phyloP scores from a whole-genome alignment of 2,329 filamentous ascomycete genomes.

The Teratosphaeria destructans region DNA sequence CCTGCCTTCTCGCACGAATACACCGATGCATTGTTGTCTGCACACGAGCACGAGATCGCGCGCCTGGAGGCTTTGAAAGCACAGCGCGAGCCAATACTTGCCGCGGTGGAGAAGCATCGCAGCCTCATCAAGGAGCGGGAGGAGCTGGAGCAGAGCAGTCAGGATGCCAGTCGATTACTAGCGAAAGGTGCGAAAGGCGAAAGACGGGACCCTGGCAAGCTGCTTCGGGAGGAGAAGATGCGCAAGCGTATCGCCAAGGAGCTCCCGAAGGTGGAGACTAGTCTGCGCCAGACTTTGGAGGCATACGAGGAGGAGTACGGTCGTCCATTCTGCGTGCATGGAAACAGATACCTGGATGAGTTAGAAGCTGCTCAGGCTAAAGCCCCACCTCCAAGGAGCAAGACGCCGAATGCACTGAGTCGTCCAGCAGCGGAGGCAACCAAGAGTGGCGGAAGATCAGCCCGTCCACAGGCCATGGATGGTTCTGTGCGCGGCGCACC shows the following conservation, averaged over 20 bases:
- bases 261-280: conserved; percentile 76
- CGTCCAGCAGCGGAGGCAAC: conserved; percentile 17
- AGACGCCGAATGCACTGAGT: conserved; percentile 49
- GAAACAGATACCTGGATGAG: conserved; percentile 79
- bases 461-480: conserved; percentile 20
- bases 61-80: conserved; percentile 73
- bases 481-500: conserved; percentile 34
- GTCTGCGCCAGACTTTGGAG: conserved; percentile 74
- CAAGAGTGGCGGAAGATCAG: conserved; percentile 18
- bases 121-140: conserved; percentile 76
- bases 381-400: conserved; percentile 45
- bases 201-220: conserved; percentile 84
- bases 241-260: conserved; percentile 95
- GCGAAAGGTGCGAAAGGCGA: conserved; percentile 85
- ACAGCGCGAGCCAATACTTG: conserved; percentile 74
- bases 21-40: conserved; percentile 87
- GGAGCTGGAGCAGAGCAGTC: conserved; percentile 78
- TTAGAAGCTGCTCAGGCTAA: conserved; percentile 56
- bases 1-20: conserved; percentile 88
- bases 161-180: conserved; percentile 90
- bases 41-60: conserved; percentile 83
- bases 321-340: conserved; percentile 83
- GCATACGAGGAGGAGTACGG: conserved; percentile 91
- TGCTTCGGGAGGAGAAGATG: conserved; percentile 96
- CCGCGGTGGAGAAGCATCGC: conserved; percentile 73